Evolutionary conservation across 108 stramenopile species (phyloP), one percentile per base, ranked within the genome.

Genomic region (Tribonema minus): DNA sequence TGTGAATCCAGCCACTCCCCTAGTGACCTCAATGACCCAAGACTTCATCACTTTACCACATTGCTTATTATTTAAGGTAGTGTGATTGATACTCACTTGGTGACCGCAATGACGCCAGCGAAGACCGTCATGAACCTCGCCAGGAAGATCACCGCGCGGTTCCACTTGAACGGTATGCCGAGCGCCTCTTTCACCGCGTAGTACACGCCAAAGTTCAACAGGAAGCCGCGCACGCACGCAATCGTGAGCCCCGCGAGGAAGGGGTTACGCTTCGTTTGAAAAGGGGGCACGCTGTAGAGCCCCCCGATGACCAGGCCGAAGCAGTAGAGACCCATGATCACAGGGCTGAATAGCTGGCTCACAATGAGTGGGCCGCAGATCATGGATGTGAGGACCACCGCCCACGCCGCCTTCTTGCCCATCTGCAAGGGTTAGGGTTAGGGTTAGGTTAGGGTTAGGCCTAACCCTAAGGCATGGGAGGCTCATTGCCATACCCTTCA

Each of bases 151-250:
- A 86, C 94, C 68, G 92, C 94, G 20, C 93, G 94, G 70, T 90
- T 92, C 96, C 96, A 97, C 20, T 54, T 34, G 83, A 97, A 97
- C 0, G 92, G 39, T 30, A 90, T 83, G 2, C 91, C 92, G 64
- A 97, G 86, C 3, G 96, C 96, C 86, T 97, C 93, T 61, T 91
- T 90, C 58, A 94, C 93, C 15, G 96, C 96, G 81, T 94, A 95
- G 79, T 95, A 97, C 12, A 97, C 92, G 32, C 96, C 96, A 80
- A 97, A 97, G 75, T 97, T 97, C 54, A 97, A 85, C 7, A 95
- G 80, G 84, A 97, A 97, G 41, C 96, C 96, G 62, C 96, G 90
- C 3, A 95, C 94, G 25, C 90, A 91, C 3, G 96, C 94, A 68
- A 97, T 97, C 27, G 92, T 94, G 0, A 91, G 76, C n/a, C 93